Evolutionary conservation across 331 rosid species (phyloP), one percentile per base, ranked within the genome.

Genomic region (Prunus yedoensis): DNA sequence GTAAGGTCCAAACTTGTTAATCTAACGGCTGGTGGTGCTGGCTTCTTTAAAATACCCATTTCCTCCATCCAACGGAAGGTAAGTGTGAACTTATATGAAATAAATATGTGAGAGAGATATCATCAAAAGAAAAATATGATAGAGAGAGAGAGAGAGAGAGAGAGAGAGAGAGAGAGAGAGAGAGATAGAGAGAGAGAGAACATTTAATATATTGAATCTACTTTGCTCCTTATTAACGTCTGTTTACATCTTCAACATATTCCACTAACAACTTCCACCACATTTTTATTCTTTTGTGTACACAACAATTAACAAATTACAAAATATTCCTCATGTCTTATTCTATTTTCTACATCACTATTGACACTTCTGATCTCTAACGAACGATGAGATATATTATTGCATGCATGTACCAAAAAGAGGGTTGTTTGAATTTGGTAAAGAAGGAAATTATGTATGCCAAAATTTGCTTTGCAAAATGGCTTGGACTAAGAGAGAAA

Each of bases 401-500:
- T 66, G 9, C 52, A 65, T 38, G 12, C 5, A 65, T 38, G 21
- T 23, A 72, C 21, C 73, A 21, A 41, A 52, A 47, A 12, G 52
- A 30, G 13, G 13, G 18, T 27, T 14, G 20, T 60, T 38, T 38
- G 43, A 38, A 14, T 23, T 21, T 57, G 63, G 32, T 8, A 1
- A 17, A 32, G 28, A 30, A 65, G 18, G 8, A 45, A 65, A 35
- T 52, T 1, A 0, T 17, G n/a, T 5, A 0, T n/a, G 50, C 70
- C 70, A 65, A 65, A 38, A 38, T 10, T n/a, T 65, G 28, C 47
- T 38, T 65, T 41, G 71, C 35, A n/a, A 41, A 38, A 66, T 43
- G 53, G 53, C 32, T 43, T 16, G 83, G 82, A 87, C 86, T 90
- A 87, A 77, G 93, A 81, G 82, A 93, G 91, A 43, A 90, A 88